Evolutionary conservation across 345 rosid genomes (phyloP).

Genomic region (Iberis pinnata): DNA sequence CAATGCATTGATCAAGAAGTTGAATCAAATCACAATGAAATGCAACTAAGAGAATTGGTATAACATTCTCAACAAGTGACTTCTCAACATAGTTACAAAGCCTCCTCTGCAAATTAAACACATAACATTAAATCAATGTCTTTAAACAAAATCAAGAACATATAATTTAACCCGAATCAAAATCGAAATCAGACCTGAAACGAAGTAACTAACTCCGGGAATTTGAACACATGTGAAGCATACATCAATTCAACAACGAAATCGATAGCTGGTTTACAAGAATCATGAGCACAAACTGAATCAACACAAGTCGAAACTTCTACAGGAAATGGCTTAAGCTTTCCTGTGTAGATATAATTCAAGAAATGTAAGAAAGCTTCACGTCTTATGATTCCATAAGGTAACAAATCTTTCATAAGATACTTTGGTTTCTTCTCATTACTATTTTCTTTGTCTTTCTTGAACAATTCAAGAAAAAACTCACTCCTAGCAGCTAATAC

Average conservation of each 20-base stretch:
- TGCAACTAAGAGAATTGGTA: constrained; percentile 76
- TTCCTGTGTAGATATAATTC: constrained; percentile 73
- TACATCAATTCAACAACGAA: constrained; percentile 83
- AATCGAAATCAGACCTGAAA: constrained; percentile 50
- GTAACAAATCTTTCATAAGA: constrained; percentile 45
- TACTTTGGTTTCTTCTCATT: constrained; percentile 46
- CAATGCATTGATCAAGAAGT: constrained; percentile 64
- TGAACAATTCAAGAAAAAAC: constrained; percentile 65
- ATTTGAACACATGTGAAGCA: constrained; percentile 65
- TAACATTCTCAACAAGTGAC: constrained; percentile 67
- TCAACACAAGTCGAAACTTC: constrained; percentile 83
- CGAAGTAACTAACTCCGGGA: constrained; percentile 67
- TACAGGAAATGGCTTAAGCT: constrained; percentile 57
- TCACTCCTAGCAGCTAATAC: constrained; percentile 77
- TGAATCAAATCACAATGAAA: constrained; percentile 68
- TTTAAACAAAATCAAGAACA: constrained; percentile 6
- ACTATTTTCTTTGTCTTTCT: constrained; percentile 36
- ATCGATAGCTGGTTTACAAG: constrained; percentile 76
- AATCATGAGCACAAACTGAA: constrained; percentile 60
- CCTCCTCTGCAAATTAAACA: constrained; percentile 50
- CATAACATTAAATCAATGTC: constrained; percentile 13
- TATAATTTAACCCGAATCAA: background rate
- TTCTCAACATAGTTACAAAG: constrained; percentile 67
- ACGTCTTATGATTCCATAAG: constrained; percentile 59
- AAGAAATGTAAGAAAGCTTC: constrained; percentile 72